Base-by-base conservation (phyloP, 1,284 basidiomycete genomes). In the Tausonia pullulans region DNA sequence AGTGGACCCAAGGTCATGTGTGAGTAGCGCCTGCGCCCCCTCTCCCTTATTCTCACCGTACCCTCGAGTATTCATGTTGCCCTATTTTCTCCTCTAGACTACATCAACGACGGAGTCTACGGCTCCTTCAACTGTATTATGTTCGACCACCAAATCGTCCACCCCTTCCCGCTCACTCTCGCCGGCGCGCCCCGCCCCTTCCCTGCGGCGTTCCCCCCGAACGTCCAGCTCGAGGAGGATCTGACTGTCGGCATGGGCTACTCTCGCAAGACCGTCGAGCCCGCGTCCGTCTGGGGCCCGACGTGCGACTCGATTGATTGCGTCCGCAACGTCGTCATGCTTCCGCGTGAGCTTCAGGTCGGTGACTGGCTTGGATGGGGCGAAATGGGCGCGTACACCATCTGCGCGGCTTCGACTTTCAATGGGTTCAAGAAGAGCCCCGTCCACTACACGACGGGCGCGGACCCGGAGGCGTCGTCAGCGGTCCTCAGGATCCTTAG, bases 31-130 rank as follows among this genome's bases (percentile, higher is more conserved):
- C 6, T 13, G 8, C 14, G 14, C 53, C 41, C 39, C 3, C 9
- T 14, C 40, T 39, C 9, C n/a, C 55, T 50, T n/a, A 27, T 52
- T 53, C 10, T 58, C 45, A 8, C 27, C 27, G 27, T 27, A 27
- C 27, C 27, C 1, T 27, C 27, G 27, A 27, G 43, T 51, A 67
- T 67, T 66, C 64, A 67, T 69, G 16, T 54, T 41, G 60, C 49
- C 68, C 66, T 50, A 57, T 56, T 53, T 55, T 59, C 64, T 61
- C 56, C 63, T 70, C 53, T 73, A 92, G 90, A 95, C 80, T 97
- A 96, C 80, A 90, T 96, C 82, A 96, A 94, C 78, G 94, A 96
- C 76, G 94, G 93, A 56, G 90, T 97, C 52, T 98, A 98, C 77
- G 94, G 95, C 62, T 89, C 95, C 27, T 98, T 98, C 83, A 98